These are phyloP conservation scores for Monosporascus sp. DNA, from an alignment of 2,329 filamentous ascomycete genomes.

Conservation along the genomic window DNA sequence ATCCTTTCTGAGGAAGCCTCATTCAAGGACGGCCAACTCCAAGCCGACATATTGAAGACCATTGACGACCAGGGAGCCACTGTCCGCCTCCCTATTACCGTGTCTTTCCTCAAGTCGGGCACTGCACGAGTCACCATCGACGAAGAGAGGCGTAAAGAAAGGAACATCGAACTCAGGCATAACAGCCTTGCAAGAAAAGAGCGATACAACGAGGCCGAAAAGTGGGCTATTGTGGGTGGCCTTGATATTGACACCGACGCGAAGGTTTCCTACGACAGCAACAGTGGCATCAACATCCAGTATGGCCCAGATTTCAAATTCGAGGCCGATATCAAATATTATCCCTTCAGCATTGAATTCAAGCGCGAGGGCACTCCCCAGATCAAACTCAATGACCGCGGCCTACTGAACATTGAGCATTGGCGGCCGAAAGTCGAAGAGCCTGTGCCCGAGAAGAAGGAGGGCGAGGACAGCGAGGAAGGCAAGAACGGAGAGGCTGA, in stretches of 20 bases:
- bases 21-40: constrained; percentile 74
- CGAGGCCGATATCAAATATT: constrained; percentile 77
- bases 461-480: constrained; percentile 45
- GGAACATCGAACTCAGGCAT: constrained; percentile 82
- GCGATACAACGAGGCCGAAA: constrained; percentile 85
- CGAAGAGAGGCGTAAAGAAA: constrained; percentile 83
- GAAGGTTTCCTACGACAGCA: constrained; percentile 59
- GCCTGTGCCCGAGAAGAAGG: constrained; percentile 43
- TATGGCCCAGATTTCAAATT: constrained; percentile 75
- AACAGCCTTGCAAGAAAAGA: constrained; percentile 82
- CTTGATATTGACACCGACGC: constrained; percentile 67
- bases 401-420: constrained; percentile 88
- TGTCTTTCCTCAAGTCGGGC: constrained; percentile 87
- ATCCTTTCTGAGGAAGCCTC: constrained; percentile 66
- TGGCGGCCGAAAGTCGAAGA: constrained; percentile 84
- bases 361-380: constrained; percentile 76
- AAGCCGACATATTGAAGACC: constrained; percentile 77
- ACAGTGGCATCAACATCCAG: constrained; percentile 65
- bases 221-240: constrained; percentile 82
- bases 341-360: constrained; percentile 83
- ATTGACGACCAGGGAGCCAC: constrained; percentile 60
- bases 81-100: constrained; percentile 73
- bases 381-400: constrained; percentile 84
- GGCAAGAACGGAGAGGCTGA: constrained; percentile 38
- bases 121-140: constrained; percentile 83